phyloP scores from a whole-genome alignment of 805 yeast species.

The Brettanomyces custersianus region DNA sequence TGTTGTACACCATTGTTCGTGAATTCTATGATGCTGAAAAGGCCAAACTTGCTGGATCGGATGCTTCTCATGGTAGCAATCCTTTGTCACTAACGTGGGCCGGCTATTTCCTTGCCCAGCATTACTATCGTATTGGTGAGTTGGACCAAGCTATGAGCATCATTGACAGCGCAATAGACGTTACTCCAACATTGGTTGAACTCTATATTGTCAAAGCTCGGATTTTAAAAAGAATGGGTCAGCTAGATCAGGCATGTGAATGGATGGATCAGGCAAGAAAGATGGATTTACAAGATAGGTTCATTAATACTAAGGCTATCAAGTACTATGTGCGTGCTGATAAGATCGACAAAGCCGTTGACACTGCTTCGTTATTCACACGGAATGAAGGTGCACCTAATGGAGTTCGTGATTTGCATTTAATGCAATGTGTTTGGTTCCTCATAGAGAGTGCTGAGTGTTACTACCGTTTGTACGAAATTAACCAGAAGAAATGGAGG shows the following conservation, averaged over 20 bases:
- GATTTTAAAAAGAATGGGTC: constrained; percentile 64
- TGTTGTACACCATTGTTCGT: constrained; percentile 45
- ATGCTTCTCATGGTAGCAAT: constrained; percentile 10
- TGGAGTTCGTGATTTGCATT: constrained; percentile 79
- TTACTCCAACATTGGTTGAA: constrained; percentile 82
- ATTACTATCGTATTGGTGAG: constrained; percentile 49
- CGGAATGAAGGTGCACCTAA: constrained; percentile 73
- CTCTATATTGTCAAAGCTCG: constrained; percentile 73
- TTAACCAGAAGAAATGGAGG: not conserved
- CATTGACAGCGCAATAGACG: constrained; percentile 55
- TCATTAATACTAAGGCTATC: constrained; percentile 79
- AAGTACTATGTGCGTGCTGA: constrained; percentile 77
- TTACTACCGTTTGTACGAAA: constrained; percentile 59
- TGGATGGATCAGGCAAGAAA: constrained; percentile 62
- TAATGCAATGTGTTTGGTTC: constrained; percentile 90
- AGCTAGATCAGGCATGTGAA: constrained; percentile 51
- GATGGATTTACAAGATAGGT: constrained; percentile 83
- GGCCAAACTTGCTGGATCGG: not conserved
- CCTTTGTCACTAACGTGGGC: constrained; percentile 61
- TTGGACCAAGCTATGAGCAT: constrained; percentile 44
- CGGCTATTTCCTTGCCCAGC: constrained; percentile 69
- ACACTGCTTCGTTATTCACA: constrained; percentile 70
- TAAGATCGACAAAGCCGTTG: constrained; percentile 63
- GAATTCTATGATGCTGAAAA: constrained; percentile 32
- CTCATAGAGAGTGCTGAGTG: constrained; percentile 79